Conservation (phyloP, 2,329 filamentous ascomycete species). For the Cladosporium colombiae region DNA sequence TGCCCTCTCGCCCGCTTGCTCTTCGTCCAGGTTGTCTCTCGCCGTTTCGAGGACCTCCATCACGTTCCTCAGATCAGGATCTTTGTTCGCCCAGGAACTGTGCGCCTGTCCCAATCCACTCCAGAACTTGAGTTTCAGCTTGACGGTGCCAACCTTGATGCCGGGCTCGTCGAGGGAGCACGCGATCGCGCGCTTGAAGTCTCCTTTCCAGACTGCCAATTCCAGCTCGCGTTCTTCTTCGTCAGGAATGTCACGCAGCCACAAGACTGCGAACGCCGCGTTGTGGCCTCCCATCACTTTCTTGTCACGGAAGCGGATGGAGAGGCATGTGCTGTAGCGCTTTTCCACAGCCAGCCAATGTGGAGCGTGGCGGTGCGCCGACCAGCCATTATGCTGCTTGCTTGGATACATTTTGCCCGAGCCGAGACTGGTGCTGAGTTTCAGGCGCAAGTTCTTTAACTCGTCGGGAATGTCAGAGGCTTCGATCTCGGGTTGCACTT, state of each 20-base stretch:
- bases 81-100: conserved; percentile 55
- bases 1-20: conserved; percentile 34
- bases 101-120: conserved; percentile 63
- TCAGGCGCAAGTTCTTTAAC: conserved; percentile 53
- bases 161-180: conserved; percentile 54
- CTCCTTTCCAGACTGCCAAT: conserved; percentile 67
- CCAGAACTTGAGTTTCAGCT: conserved; percentile 61
- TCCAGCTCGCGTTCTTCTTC: conserved; percentile 63
- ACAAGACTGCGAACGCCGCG: conserved; percentile 64
- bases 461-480: conserved; percentile 53
- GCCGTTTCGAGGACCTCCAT: conserved; percentile 66
- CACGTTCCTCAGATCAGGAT: conserved; percentile 57
- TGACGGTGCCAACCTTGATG: conserved; percentile 60
- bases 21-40: conserved; percentile 55
- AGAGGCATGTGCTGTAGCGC: conserved; percentile 59
- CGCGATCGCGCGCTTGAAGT: conserved; percentile 58
- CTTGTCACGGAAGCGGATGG: conserved; percentile 60
- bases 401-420: conserved; percentile 59
- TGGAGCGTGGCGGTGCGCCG: conserved; percentile 47
- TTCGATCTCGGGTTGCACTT: conserved; percentile 58
- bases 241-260: conserved; percentile 69
- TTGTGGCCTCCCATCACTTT: conserved; percentile 58
- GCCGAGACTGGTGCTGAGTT: conserved; percentile 60
- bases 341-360: conserved; percentile 60
- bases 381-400: conserved; percentile 52